These are phyloP conservation scores for Termitomyces sp. DNA, from an alignment of 768 basidiomycete genomes.

Conservation along the genomic window DNA sequence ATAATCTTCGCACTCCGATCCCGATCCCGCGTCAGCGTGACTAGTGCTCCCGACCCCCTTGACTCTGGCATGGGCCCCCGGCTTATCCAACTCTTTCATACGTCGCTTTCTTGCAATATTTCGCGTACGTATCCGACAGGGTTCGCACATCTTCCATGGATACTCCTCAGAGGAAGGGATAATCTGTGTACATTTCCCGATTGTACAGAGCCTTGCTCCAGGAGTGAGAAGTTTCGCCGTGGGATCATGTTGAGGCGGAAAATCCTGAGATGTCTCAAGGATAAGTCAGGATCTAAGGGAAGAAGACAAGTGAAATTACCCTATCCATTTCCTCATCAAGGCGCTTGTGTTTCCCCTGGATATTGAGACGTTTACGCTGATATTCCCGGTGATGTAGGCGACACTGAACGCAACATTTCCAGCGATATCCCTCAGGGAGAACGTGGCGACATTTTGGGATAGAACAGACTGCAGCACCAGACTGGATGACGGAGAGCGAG, in stretches of 20 bases:
- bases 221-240: slow-evolving; percentile 11
- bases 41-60: background rate
- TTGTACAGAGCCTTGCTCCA: slow-evolving; percentile 32
- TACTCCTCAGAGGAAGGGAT: slow-evolving; percentile 33
- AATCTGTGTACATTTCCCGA: slow-evolving; percentile 25
- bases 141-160: slow-evolving; percentile 31
- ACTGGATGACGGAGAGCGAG: background rate
- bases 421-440: slow-evolving; percentile 25
- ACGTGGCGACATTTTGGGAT: slow-evolving; percentile 26
- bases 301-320: background rate
- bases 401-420: slow-evolving; percentile 40
- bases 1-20: slow-evolving; percentile 4
- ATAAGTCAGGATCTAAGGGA: background rate
- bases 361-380: slow-evolving; percentile 24
- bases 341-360: slow-evolving; percentile 19
- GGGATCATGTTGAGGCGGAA: background rate
- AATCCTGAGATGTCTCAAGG: background rate
- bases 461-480: slow-evolving; percentile 18
- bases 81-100: slow-evolving; percentile 1
- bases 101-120: slow-evolving; percentile 9
- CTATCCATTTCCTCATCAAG: slow-evolving; percentile 14
- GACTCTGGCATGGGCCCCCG: background rate
- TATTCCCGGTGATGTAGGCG: slow-evolving; percentile 29
- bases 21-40: background rate
- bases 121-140: slow-evolving; percentile 26